phyloP scores from a whole-genome alignment of 352 stramenopile genomes.

The Phytophthora gonapodyides region DNA sequence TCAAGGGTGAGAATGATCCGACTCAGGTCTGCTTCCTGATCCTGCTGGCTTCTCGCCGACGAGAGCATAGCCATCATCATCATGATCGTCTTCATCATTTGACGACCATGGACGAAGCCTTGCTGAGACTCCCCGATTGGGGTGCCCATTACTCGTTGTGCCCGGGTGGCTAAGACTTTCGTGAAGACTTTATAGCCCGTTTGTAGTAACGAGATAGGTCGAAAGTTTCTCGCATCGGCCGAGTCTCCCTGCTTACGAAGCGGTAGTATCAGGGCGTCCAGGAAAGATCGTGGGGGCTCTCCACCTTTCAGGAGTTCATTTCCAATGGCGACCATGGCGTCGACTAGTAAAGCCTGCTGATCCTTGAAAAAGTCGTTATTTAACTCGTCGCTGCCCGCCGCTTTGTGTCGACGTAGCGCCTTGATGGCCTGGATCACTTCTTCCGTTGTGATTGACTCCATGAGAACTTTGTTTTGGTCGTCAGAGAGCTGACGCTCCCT shows the following conservation, averaged over 20 bases:
- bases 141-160: neutral
- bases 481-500: neutral
- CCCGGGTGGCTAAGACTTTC: neutral
- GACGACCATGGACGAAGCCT: neutral
- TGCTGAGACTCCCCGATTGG: constrained; percentile 2
- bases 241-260: neutral
- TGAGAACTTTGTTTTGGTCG: neutral
- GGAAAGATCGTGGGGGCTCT: neutral
- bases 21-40: neutral
- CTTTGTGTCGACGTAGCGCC: neutral
- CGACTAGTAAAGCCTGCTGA: neutral
- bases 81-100: neutral
- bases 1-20: neutral
- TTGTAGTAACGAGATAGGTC: constrained; percentile 2
- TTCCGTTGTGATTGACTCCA: neutral
- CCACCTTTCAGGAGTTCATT: neutral
- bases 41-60: neutral
- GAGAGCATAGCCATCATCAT: constrained; percentile 4
- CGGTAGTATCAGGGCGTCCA: neutral
- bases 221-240: constrained; percentile 1
- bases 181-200: neutral
- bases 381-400: neutral
- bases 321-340: neutral
- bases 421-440: neutral
- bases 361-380: constrained; percentile 11